Conservation (phyloP, 1,284 basidiomycete genomes). For the Hypsizygus ulmarius region DNA sequence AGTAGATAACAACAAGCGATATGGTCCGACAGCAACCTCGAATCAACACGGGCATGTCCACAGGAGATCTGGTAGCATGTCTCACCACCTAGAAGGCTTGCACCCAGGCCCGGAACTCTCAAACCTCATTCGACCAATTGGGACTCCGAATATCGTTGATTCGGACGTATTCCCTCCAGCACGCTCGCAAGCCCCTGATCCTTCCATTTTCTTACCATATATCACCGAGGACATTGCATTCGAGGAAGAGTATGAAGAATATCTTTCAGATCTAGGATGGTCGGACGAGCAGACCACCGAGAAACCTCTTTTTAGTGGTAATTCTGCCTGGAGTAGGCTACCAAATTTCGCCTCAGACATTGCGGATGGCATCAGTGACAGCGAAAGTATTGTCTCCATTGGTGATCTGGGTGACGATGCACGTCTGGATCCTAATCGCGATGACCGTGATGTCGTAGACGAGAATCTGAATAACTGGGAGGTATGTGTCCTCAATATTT, state of each 20-base stretch:
- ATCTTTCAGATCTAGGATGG: constrained; percentile 77
- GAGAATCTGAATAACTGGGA: constrained; percentile 93
- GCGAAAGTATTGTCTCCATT: constrained; percentile 85
- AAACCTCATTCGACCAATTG: constrained; percentile 68
- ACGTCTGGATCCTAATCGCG: constrained; percentile 58
- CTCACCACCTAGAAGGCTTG: constrained; percentile 73
- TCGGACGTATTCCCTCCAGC: constrained; percentile 81
- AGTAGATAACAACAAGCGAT: constrained; percentile 76
- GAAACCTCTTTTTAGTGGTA: constrained; percentile 42
- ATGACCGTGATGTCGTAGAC: constrained; percentile 62
- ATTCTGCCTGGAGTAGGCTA: constrained; percentile 75
- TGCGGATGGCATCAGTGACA: constrained; percentile 82
- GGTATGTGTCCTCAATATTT: constrained; percentile 46
- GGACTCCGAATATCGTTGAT: constrained; percentile 74
- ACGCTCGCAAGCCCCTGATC: constrained; percentile 78
- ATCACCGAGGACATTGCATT: constrained; percentile 84
- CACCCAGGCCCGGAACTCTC: constrained; percentile 74
- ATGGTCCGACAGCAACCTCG: constrained; percentile 57
- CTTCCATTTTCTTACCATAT: constrained; percentile 81
- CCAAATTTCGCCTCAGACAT: constrained; percentile 68
- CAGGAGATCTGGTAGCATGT: constrained; percentile 74
- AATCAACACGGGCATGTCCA: constrained; percentile 58
- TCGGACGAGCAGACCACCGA: constrained; percentile 53
- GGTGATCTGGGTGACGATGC: constrained; percentile 82
- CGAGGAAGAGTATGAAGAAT: constrained; percentile 87